These are phyloP conservation scores for Schwanniomyces etchellsii DNA, from an alignment of 1,139 yeast genomes.

Conservation along the genomic window DNA sequence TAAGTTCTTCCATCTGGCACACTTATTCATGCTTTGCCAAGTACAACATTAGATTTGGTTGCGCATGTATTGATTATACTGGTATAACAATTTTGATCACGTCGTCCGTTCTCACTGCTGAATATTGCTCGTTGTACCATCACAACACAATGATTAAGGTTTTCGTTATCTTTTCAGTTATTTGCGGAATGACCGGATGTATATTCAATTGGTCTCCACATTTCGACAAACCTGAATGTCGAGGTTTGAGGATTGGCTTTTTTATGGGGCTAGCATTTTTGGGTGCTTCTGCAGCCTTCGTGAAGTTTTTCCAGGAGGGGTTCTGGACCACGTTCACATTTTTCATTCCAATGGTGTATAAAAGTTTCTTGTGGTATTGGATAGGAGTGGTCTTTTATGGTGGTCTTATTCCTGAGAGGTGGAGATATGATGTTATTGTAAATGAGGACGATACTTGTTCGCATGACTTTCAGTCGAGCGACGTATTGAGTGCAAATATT, in stretches of 20 bases:
- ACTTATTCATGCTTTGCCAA: conserved; percentile 79
- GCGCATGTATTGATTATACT: conserved; percentile 92
- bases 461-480: conserved; percentile 21
- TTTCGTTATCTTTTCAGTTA: conserved; percentile 56
- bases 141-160: conserved; percentile 43
- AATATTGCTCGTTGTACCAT: conserved; percentile 70
- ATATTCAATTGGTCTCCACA: conserved; percentile 84
- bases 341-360: conserved; percentile 56
- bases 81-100: conserved; percentile 90
- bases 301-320: conserved; percentile 55
- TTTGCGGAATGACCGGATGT: conserved; percentile 70
- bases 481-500: conserved; percentile 30
- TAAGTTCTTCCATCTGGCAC: conserved; percentile 86
- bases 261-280: conserved; percentile 74
- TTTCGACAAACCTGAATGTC: conserved; percentile 82
- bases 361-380: conserved; percentile 68
- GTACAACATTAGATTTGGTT: conserved; percentile 56
- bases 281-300: conserved; percentile 64
- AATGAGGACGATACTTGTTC: conserved; percentile 29
- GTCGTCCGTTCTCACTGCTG: conserved; percentile 84
- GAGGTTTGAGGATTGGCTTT: conserved; percentile 76
- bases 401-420: conserved; percentile 83
- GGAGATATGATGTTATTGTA: conserved; percentile 62
- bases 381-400: conserved; percentile 87
- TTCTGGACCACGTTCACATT: conserved; percentile 42